Percentiles rank a stretch among this genome's conserved stretches.
Conservation (phyloP, 495 filamentous ascomycete genomes). For the Bacidia gigantensis region DNA sequence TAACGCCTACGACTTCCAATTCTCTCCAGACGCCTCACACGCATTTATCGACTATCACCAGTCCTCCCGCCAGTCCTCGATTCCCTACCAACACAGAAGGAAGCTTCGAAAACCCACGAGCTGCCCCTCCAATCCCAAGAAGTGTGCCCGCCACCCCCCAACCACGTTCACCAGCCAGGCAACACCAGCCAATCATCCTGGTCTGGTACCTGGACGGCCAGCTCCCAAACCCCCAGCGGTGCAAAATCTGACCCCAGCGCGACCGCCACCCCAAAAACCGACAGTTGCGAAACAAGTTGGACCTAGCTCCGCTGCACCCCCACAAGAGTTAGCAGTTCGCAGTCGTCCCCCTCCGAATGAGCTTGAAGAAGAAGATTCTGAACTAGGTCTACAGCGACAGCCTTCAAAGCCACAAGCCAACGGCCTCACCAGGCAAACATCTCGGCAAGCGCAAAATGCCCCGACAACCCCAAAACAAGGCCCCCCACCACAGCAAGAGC, state of each 20-base stretch:
- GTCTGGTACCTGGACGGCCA: conserved; percentile 26
- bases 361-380: conserved; percentile 7
- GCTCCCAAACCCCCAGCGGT: conserved; percentile 47
- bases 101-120: conserved; percentile 93
- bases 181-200: conserved; percentile 12
- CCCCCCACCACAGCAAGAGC: conserved; percentile 79
- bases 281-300: conserved; percentile 38
- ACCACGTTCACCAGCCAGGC: conserved; percentile 31
- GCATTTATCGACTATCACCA: conserved; percentile 49
- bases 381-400: conserved; percentile 25
- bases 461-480: conserved; percentile 30
- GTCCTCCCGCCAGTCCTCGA: conserved; percentile 78
- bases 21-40: conserved; percentile 26
- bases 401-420: conserved; percentile 30
- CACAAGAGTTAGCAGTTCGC: conserved; percentile 33
- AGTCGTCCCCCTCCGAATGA: conserved; percentile 14
- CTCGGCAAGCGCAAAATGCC: conserved; percentile 21
- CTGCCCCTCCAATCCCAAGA: conserved; percentile 78
- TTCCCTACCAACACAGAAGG: conserved; percentile 83
- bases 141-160: conserved; percentile 21
- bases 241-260: conserved; percentile 33
- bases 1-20: conserved; percentile 21
- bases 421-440: conserved; percentile 23
- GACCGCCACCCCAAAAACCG: conserved; percentile 34
- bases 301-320: conserved; percentile 37